Evolutionary conservation across 768 basidiomycete genomes (phyloP).

Genomic region (Hydnum rufescens): DNA sequence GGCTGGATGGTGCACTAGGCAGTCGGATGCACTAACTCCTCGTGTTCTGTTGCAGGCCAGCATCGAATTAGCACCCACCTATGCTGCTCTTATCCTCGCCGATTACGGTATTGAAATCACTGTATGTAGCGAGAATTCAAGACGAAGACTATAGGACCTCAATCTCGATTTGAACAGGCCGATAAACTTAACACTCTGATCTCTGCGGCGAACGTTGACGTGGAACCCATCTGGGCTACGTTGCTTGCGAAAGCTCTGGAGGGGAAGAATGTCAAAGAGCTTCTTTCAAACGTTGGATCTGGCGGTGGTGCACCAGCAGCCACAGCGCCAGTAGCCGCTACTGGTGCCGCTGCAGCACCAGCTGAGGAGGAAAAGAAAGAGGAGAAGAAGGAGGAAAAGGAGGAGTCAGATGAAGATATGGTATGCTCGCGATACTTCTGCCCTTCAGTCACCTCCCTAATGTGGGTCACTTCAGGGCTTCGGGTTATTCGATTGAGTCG

Average conservation of each 20-base stretch:
- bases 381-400: constrained; percentile 55
- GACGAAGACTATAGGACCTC: no score
- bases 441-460: not conserved
- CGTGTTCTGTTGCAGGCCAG: constrained; percentile 23
- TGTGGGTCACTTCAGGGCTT: constrained; percentile 49
- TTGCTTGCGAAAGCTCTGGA: constrained; percentile 96
- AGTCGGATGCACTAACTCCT: not conserved
- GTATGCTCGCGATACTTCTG: constrained; percentile 23
- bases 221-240: constrained; percentile 94
- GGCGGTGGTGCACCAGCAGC: constrained; percentile 72
- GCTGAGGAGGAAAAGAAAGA: constrained; percentile 56
- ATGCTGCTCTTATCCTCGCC: constrained; percentile 95
- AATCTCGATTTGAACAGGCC: constrained; percentile 28
- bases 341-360: constrained; percentile 35
- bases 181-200: constrained; percentile 87
- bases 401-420: constrained; percentile 70
- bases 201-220: constrained; percentile 58
- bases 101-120: constrained; percentile 97
- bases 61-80: constrained; percentile 76
- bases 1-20: not conserved
- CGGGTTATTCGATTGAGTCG: constrained; percentile 74
- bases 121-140: constrained; percentile 51
- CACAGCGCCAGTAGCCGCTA: constrained; percentile 30
- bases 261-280: constrained; percentile 92
- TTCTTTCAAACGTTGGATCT: constrained; percentile 85